Evolutionary conservation across 225 moss, liverwort and hornwort genomes (phyloP), one percentile per base, ranked within the genome.

Genomic region (Neckera pumila): DNA sequence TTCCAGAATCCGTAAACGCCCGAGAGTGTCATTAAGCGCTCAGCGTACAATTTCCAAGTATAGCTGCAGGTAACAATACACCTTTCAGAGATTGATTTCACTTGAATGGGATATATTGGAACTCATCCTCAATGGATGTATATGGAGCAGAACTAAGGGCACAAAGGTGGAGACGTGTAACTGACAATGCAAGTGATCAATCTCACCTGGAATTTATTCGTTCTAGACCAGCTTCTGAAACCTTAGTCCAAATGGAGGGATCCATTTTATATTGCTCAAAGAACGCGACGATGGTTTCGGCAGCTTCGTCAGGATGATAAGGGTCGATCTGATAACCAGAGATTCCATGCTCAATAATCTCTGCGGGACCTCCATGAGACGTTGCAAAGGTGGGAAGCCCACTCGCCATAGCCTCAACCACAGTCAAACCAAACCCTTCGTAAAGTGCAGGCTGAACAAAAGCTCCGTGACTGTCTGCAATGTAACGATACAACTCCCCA

Each of bases 321-420:
- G 96, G 96, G 89, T 97, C 96, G 38, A 97, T 96, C 49, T 96
- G 95, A 76, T 95, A 97, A 57, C 96, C 97, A 20, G 97, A 97
- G 18, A 87, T 90, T 47, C 87, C 92, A 84, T 97, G 84, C 71
- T 92, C 94, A 74, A 97, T 95, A 83, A 97, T 97, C 84, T 97
- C 97, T 13, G 93, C 94, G 43, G 97, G 97, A 58, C 97, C 97
- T 87, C 97, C 97, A 76, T 95, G 91, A 71, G 72, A 82, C 47
- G 97, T 97, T 67, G 97, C 97, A 81, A 97, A 95, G 17, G 96
- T 96, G 7, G 97, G 97, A 71, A 97, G 93, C n/a, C 97, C 97
- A 79, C 95, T 91, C 27, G 92, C 91, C 97, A 97, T 97, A 16
- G 97, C 96, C 88, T 97, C 97, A 70, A 97, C 90, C 49, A 97